phyloP scores from a whole-genome alignment of 2,329 filamentous ascomycete genomes.

The Hymenoscyphus occultus region DNA sequence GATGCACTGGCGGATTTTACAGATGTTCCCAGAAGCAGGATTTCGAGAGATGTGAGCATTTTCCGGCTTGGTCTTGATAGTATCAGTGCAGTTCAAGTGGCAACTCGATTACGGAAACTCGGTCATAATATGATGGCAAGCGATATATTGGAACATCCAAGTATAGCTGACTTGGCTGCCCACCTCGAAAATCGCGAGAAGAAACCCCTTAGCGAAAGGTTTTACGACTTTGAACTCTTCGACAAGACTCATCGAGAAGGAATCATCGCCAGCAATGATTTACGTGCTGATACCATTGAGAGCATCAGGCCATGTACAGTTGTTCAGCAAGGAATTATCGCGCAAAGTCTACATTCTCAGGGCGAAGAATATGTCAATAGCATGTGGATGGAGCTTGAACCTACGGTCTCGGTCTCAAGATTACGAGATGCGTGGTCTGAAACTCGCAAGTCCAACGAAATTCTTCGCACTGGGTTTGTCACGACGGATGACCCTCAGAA shows the following conservation, averaged over 20 bases:
- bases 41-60: constrained; percentile 66
- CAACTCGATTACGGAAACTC: constrained; percentile 59
- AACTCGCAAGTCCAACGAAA: constrained; percentile 57
- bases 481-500: constrained; percentile 55
- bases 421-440: constrained; percentile 59
- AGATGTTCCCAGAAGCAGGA: constrained; percentile 45
- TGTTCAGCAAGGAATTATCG: constrained; percentile 76
- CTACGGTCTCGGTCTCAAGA: constrained; percentile 37
- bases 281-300: constrained; percentile 44
- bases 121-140: constrained; percentile 60
- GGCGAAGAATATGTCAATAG: constrained; percentile 76
- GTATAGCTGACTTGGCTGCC: constrained; percentile 37
- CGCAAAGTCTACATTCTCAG: constrained; percentile 65
- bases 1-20: constrained; percentile 52
- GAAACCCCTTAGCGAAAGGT: constrained; percentile 23
- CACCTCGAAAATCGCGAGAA: constrained; percentile 20
- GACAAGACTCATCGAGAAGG: constrained; percentile 42
- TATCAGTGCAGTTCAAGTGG: constrained; percentile 80
- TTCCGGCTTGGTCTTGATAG: constrained; percentile 90
- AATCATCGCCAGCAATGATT: constrained; percentile 27
- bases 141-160: constrained; percentile 69
- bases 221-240: constrained; percentile 50
- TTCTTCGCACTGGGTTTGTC: constrained; percentile 74
- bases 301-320: constrained; percentile 73
- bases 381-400: constrained; percentile 52